Conservation (phyloP, 2,329 filamentous ascomycete species). For the Phialophora expanda region DNA sequence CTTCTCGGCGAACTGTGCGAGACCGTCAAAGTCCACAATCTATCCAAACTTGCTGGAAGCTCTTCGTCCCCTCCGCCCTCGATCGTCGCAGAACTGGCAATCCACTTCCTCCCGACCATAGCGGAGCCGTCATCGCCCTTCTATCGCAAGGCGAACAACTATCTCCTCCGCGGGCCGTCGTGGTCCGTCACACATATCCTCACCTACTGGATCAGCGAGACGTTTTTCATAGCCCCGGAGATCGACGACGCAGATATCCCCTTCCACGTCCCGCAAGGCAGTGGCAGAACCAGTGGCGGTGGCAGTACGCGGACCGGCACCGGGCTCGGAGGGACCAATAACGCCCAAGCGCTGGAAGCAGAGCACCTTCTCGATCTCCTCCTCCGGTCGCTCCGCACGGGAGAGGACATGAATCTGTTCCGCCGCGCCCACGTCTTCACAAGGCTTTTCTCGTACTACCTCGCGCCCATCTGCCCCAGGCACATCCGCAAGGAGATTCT, state of each 20-base stretch:
- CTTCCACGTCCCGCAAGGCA: constrained; percentile 57
- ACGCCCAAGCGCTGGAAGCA: constrained; percentile 47
- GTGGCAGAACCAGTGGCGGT: constrained; percentile 43
- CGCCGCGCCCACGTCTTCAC: constrained; percentile 72
- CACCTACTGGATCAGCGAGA: constrained; percentile 68
- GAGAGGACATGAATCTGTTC: constrained; percentile 54
- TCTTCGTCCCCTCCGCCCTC: constrained; percentile 65
- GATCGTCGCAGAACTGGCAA: constrained; percentile 76
- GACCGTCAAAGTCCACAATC: constrained; percentile 53
- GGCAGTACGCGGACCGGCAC: constrained; percentile 58
- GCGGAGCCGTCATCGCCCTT: constrained; percentile 78
- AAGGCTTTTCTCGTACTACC: constrained; percentile 71
- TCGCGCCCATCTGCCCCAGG: constrained; percentile 67
- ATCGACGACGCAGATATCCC: constrained; percentile 65
- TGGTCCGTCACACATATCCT: constrained; percentile 69
- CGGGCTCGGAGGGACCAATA: constrained; percentile 44
- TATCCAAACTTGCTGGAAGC: neutral
- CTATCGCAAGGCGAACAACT: constrained; percentile 84
- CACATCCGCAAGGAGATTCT: constrained; percentile 67
- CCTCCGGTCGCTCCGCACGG: constrained; percentile 36
- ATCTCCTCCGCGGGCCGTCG: constrained; percentile 75
- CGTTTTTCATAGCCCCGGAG: constrained; percentile 74
- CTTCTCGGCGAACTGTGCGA: constrained; percentile 80
- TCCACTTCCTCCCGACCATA: constrained; percentile 68
- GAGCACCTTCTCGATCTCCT: constrained; percentile 54